Evolutionary conservation across 495 filamentous ascomycete species (phyloP), one percentile per base, ranked within the genome.

Genomic region (Neurospora sp.): DNA sequence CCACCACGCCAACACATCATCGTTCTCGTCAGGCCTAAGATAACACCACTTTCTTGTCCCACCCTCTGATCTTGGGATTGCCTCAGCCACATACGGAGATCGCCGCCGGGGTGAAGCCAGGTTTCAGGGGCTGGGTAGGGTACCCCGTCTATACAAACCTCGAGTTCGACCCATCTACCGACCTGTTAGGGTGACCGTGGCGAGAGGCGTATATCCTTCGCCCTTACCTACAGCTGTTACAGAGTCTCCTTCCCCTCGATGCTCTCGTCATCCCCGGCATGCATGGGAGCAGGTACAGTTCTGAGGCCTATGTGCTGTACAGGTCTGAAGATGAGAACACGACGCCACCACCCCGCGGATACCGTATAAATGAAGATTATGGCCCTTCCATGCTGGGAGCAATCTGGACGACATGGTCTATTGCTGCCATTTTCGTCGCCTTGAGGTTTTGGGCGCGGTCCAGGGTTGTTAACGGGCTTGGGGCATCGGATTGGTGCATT

Each of bases 361-460:
- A 62, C 27, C 54, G 12, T 62, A 14, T 4, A 14, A 70, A 73
- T 39, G 40, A 42, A 48, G 70, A 74, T 39, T 14, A 38, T 35
- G 72, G 74, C 3, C 76, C 76, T 16, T 71, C 40, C 12, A 75
- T 79, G 37, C 11, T 75, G 27, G 76, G 71, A 1, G 69, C 72
- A 5, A 41, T 69, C 4, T 76, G 70, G 12, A 39, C 27, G 4
- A 74, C 73, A 2, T 78, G 75, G 75, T 12, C 46, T 1, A 73
- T 80, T 42, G 77, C 77, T 7, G 16, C 72, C n/a, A 39, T 78
- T 14, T 80, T 76, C 42, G 77, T 80, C 4, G 27, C 38, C 5
- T 8, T 77, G 69, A 44, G 79, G 20, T 71, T 79, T 38, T 80
- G 70, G 38, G 79, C 79, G 11, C 75, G 79, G 10, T 54, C 59